phyloP scores from a whole-genome alignment of 345 rosid genomes.

The Populus tremula region DNA sequence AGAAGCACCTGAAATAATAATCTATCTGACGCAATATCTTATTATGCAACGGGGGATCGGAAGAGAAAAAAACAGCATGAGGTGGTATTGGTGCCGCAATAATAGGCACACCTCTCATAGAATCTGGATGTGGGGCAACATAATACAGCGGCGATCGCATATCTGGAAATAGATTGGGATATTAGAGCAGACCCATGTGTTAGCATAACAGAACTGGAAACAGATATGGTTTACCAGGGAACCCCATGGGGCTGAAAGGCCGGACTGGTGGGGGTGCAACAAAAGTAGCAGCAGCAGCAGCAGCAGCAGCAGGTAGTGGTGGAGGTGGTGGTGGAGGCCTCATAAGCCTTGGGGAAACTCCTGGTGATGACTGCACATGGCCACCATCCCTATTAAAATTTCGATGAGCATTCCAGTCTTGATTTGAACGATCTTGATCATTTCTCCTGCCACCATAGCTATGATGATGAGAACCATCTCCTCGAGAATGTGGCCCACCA shows the following conservation, averaged over 20 bases:
- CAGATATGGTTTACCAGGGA: slow-evolving; percentile 50
- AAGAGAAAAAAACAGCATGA: slow-evolving; percentile 44
- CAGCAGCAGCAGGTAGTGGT: slow-evolving; percentile 31
- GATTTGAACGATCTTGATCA: slow-evolving; percentile 55
- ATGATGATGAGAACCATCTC: slow-evolving; percentile 65
- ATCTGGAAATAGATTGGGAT: slow-evolving; percentile 36
- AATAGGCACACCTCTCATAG: slow-evolving; percentile 46
- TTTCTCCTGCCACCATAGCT: slow-evolving; percentile 64
- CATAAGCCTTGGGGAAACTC: slow-evolving; percentile 49
- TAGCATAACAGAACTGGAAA: slow-evolving; percentile 7
- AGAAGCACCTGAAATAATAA: slow-evolving; percentile 71
- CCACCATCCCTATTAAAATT: slow-evolving; percentile 62
- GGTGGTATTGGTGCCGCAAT: slow-evolving; percentile 38
- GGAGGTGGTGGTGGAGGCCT: slow-evolving; percentile 64
- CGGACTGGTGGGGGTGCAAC: slow-evolving; percentile 43
- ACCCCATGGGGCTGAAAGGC: slow-evolving; percentile 52
- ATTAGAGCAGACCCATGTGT: slow-evolving; percentile 21
- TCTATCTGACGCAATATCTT: slow-evolving; percentile 67
- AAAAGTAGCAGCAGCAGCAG: slow-evolving; percentile 38
- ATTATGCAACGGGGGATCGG: slow-evolving; percentile 50
- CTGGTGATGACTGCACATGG: slow-evolving; percentile 51
- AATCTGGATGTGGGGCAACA: slow-evolving; percentile 43
- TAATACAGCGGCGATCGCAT: slow-evolving; percentile 47
- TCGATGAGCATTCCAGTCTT: slow-evolving; percentile 48
- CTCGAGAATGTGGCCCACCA: slow-evolving; percentile 45